phyloP scores from a whole-genome alignment of 2,329 filamentous ascomycete species.

The Coleophoma eucalyptorum region DNA sequence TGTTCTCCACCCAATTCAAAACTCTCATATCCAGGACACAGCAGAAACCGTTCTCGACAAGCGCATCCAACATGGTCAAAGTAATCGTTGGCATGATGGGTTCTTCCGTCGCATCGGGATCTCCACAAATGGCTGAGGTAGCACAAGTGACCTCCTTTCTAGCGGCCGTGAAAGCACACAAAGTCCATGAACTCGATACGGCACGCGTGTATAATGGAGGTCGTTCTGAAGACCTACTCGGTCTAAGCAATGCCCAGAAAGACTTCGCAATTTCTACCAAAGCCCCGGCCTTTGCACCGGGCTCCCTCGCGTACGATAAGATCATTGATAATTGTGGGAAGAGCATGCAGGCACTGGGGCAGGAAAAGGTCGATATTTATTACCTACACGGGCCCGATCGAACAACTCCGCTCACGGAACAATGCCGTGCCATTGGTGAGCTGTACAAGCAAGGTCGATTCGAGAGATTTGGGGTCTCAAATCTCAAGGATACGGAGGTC shows the following conservation, averaged over 20 bases:
- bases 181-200: slow-evolving; percentile 2
- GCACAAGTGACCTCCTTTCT: slow-evolving; percentile 3
- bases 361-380: slow-evolving; percentile 24
- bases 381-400: slow-evolving; percentile 28
- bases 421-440: slow-evolving; percentile 22
- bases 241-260: not conserved
- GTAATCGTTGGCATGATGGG: slow-evolving; percentile 6
- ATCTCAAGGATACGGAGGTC: slow-evolving; percentile 18
- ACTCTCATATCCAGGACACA: not conserved
- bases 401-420: slow-evolving; percentile 20
- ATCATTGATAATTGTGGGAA: slow-evolving; percentile 4
- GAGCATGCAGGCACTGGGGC: not conserved
- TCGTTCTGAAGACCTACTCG: slow-evolving; percentile 2
- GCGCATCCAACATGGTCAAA: slow-evolving; percentile 3
- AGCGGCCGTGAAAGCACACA: not conserved
- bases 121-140: not conserved
- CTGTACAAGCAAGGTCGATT: slow-evolving; percentile 25
- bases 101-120: not conserved
- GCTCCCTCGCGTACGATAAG: not conserved
- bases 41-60: not conserved
- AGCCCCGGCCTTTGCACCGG: slow-evolving; percentile 3
- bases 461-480: slow-evolving; percentile 23
- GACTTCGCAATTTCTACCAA: slow-evolving; percentile 4
- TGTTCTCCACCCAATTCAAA: not conserved
- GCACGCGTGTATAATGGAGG: slow-evolving; percentile 2